Evolutionary conservation across 495 filamentous ascomycete genomes (phyloP).

Genomic region (Astrothelium subdiscretum): DNA sequence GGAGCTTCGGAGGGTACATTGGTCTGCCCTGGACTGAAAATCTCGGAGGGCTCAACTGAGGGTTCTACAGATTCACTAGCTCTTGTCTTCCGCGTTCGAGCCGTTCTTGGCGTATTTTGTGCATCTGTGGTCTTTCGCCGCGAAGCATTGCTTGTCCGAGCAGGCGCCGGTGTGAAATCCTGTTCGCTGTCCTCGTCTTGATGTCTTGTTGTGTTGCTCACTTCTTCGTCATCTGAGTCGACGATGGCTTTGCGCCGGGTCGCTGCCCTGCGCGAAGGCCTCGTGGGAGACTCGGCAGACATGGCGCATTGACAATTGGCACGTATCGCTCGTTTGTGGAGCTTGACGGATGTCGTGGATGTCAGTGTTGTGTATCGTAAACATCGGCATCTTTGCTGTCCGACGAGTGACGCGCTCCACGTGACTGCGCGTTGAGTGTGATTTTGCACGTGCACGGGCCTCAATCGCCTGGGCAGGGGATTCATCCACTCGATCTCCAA

Average conservation of each 20-base stretch:
- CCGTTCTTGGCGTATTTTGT: constrained; percentile 32
- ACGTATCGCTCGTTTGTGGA: not conserved
- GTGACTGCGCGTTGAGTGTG: not conserved
- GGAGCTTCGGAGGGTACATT: constrained; percentile 40
- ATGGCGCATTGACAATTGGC: constrained; percentile 25
- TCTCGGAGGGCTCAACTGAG: constrained; percentile 48
- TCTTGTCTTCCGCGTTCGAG: constrained; percentile 22
- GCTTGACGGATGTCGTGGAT: not conserved
- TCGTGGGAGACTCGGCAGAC: constrained; percentile 52
- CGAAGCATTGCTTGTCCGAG: constrained; percentile 35
- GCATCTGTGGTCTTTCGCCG: constrained; percentile 49
- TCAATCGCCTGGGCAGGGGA: too few species aligned
- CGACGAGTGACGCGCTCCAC: not conserved
- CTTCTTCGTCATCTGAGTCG: constrained; percentile 33
- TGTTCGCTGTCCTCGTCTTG: constrained; percentile 52
- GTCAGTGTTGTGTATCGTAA: not conserved
- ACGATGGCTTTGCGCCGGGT: constrained; percentile 56
- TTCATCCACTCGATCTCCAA: too few species aligned
- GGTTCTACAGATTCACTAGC: constrained; percentile 42
- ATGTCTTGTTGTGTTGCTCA: constrained; percentile 37
- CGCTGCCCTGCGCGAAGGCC: constrained; percentile 65
- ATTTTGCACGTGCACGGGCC: too few species aligned
- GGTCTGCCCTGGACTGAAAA: constrained; percentile 47
- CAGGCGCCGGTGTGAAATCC: constrained; percentile 67
- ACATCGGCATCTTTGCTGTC: not conserved